Evolutionary conservation across 1,284 basidiomycete species (phyloP).

Genomic region (Anthracocystis panici-leucophaei): DNA sequence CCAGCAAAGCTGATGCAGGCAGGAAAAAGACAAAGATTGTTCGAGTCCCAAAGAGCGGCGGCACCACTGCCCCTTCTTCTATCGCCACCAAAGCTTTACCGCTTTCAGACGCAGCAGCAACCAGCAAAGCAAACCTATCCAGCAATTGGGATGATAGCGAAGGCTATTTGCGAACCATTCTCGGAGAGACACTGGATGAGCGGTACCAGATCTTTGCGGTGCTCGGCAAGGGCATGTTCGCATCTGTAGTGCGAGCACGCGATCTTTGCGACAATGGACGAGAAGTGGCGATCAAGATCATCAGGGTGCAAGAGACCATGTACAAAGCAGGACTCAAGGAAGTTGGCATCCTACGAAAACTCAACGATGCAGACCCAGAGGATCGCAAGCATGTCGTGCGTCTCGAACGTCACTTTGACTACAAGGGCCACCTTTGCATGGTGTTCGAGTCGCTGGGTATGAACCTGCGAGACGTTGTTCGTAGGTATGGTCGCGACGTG

Average conservation of each 20-base stretch:
- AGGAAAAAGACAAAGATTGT: constrained; percentile 57
- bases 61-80: background rate
- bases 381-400: constrained; percentile 96
- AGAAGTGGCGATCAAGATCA: constrained; percentile 98
- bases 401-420: constrained; percentile 92
- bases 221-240: constrained; percentile 98
- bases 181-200: constrained; percentile 91
- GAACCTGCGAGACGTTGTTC: constrained; percentile 97
- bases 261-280: constrained; percentile 70
- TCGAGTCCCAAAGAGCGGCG: constrained; percentile 33
- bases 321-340: constrained; percentile 95
- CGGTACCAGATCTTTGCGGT: constrained; percentile 94
- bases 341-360: constrained; percentile 85
- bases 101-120: background rate
- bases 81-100: background rate
- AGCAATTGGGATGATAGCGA: constrained; percentile 82
- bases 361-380: constrained; percentile 89
- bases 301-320: constrained; percentile 97
- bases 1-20: background rate
- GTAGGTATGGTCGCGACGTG: constrained; percentile 98
- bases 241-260: constrained; percentile 90
- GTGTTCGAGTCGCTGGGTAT: constrained; percentile 94
- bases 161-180: constrained; percentile 93
- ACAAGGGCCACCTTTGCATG: constrained; percentile 93
- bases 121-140: constrained; percentile 64